Evolutionary conservation across 306 rosid genomes (phyloP).

Genomic region (Gynostemma pentaphyllum): DNA sequence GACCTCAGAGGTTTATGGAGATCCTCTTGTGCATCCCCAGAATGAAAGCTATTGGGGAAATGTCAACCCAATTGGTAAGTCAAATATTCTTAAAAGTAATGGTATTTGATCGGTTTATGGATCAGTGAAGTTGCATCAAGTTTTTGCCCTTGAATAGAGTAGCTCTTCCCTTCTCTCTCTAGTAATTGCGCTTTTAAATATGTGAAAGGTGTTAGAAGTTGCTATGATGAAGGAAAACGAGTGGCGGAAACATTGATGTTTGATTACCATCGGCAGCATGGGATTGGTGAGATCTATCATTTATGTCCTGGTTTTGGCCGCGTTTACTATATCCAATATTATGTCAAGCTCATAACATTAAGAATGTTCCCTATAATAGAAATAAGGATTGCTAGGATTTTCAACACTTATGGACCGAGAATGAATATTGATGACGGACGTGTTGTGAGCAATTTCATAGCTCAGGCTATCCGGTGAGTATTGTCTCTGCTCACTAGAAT

Average conservation of each 20-base stretch:
- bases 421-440: conserved; percentile 98
- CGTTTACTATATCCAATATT: background rate
- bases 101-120: background rate
- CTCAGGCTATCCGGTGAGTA: conserved; percentile 83
- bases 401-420: conserved; percentile 94
- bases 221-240: conserved; percentile 97
- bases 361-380: conserved; percentile 22
- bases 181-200: background rate
- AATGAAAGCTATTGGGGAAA: conserved; percentile 95
- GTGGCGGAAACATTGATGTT: conserved; percentile 98
- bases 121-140: background rate
- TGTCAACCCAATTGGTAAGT: conserved; percentile 88
- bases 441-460: conserved; percentile 95
- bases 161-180: background rate
- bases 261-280: conserved; percentile 98
- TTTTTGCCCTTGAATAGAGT: background rate
- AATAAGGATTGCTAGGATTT: conserved; percentile 86
- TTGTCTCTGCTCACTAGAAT: conserved; percentile 17
- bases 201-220: conserved; percentile 80
- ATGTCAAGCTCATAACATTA: background rate
- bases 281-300: conserved; percentile 62
- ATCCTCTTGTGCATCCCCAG: conserved; percentile 96
- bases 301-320: background rate
- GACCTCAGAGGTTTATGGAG: conserved; percentile 96
- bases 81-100: conserved; percentile 8